Percentiles rank a stretch among this genome's conserved stretches.
These are phyloP conservation scores for Pichia nakasei DNA, from an alignment of 805 yeast species.

Conservation along the genomic window DNA sequence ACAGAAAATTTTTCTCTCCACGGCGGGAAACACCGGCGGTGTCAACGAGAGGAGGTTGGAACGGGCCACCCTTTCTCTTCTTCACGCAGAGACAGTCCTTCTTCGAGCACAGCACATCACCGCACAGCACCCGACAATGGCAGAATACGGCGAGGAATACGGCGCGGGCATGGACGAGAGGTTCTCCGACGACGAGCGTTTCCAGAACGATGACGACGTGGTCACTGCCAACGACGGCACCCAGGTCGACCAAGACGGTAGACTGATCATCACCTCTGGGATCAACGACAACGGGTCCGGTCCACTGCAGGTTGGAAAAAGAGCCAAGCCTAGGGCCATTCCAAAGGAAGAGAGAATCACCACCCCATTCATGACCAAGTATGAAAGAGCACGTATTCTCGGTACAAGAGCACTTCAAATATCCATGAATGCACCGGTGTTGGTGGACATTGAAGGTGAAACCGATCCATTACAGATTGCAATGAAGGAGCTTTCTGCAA, in stretches of 20 bases:
- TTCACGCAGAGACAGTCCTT: too few species aligned
- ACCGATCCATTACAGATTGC: slow-evolving; percentile 98
- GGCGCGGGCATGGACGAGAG: slow-evolving; percentile 16
- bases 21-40: too few species aligned
- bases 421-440: slow-evolving; percentile 96
- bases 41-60: too few species aligned
- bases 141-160: slow-evolving; percentile 56
- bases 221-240: slow-evolving; percentile 16
- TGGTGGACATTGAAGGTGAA: slow-evolving; percentile 97
- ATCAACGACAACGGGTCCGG: slow-evolving; percentile 22
- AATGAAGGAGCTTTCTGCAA: slow-evolving; percentile 90
- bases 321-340: slow-evolving; percentile 50
- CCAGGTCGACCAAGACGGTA: slow-evolving; percentile 46
- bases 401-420: slow-evolving; percentile 98
- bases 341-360: slow-evolving; percentile 85
- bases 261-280: slow-evolving; percentile 43
- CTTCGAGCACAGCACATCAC: background rate
- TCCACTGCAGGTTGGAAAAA: slow-evolving; percentile 32
- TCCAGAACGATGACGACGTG: slow-evolving; percentile 22
- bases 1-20: too few species aligned
- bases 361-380: slow-evolving; percentile 98
- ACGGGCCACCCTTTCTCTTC: too few species aligned
- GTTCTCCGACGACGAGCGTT: slow-evolving; percentile 34
- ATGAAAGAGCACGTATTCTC: slow-evolving; percentile 93
- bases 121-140: slow-evolving; percentile 33